Base-by-base conservation (phyloP, 768 basidiomycete genomes). In the Lactarius evosmus region DNA sequence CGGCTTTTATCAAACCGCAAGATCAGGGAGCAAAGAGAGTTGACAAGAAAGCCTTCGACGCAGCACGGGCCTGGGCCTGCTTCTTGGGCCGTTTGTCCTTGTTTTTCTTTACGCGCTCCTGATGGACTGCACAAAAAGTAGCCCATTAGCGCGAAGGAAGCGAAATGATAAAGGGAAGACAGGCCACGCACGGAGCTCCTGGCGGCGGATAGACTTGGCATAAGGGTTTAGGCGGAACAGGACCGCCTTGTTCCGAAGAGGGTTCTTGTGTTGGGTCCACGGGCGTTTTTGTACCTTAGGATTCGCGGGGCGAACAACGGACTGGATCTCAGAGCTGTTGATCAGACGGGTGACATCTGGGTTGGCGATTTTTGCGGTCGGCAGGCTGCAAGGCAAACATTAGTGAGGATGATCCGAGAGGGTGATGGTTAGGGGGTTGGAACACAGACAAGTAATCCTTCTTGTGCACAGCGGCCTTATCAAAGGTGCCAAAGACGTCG, bases 211-310 rank as follows among this genome's bases (percentile, higher is more conserved):
- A 51, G 90, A 89, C 85, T 96, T 96, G 72, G 95, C 96, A 78
- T 98, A 98, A 58, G 96, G 96, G 84, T 98, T 98, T 79, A 98
- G 85, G 72, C 95, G 89, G 93, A 95, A 95, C 75, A 95, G 86
- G 71, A 95, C 80, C 56, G 84, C 89, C 82, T 91, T 95, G 88
- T 97, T 97, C 79, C 85, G 77, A 72, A 97, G 85, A 58, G 95
- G 94, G 83, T 97, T 98, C 89, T 98, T 98, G 91, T 95, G 95
- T 82, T 98, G 95, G 67, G 94, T 92, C 92, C 91, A 95, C 65
- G 95, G 94, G 73, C 95, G 89, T 79, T 95, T 97, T 78, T 89
- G 88, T 66, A 79, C 74, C 78, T 92, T 90, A 67, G 86, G 80
- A 70, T 90, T 89, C 63, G 92, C 94, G 60, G 91, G 91, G 72